These are phyloP conservation scores for Eucalyptus tenuipes DNA, from an alignment of 345 rosid genomes.

Conservation along the genomic window DNA sequence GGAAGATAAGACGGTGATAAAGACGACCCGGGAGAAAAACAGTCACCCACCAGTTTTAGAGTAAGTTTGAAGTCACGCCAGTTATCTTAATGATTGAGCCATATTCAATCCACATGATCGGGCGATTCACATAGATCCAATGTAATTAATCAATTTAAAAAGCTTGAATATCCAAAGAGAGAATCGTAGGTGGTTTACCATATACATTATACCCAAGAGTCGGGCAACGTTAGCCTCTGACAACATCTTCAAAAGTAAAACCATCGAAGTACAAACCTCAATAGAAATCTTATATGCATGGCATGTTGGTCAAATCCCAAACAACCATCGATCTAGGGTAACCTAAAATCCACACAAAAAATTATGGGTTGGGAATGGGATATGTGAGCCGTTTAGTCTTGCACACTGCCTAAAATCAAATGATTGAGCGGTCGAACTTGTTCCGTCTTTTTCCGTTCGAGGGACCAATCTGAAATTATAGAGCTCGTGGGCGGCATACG, in stretches of 20 bases:
- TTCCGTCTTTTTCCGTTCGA: neutral
- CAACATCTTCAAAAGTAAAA: neutral
- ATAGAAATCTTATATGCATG: neutral
- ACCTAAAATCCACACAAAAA: neutral
- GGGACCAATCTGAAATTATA: neutral
- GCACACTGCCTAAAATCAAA: neutral
- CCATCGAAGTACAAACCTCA: fast-evolving
- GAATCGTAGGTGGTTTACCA: fast-evolving
- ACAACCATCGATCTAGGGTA: neutral
- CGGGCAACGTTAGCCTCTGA: neutral
- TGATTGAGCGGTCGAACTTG: neutral
- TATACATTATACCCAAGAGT: neutral
- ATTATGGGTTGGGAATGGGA: neutral
- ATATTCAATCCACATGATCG: neutral
- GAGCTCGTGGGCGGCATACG: neutral
- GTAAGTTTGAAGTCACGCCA: neutral
- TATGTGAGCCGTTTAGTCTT: fast-evolving
- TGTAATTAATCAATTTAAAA: neutral
- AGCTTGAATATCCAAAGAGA: neutral
- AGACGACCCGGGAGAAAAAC: neutral
- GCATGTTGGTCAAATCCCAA: neutral
- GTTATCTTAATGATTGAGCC: neutral
- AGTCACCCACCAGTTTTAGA: neutral
- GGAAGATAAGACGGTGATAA: neutral
- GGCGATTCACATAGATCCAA: neutral